phyloP scores from a whole-genome alignment of 2,329 filamentous ascomycete species.

The Aspergillus ruber region DNA sequence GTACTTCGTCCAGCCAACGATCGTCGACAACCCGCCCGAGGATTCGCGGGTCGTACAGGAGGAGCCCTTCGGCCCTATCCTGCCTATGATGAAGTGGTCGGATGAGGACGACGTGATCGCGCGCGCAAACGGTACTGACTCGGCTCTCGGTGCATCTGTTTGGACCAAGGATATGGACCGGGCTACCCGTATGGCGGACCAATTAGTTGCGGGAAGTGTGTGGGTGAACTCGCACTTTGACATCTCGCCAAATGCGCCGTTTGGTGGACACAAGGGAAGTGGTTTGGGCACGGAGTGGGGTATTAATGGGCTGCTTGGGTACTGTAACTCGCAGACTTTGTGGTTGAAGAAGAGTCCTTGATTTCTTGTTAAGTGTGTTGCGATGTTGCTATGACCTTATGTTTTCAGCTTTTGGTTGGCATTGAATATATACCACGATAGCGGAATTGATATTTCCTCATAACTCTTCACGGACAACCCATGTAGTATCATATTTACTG shows the following conservation, averaged over 20 bases:
- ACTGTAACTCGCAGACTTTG: conserved; percentile 34
- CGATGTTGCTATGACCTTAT: neutral
- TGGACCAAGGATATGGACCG: conserved; percentile 50
- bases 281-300: conserved; percentile 47
- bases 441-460: too few relatives aligned
- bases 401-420: neutral
- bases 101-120: conserved; percentile 55
- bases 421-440: too few relatives aligned
- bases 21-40: conserved; percentile 53
- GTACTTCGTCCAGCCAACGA: conserved; percentile 55
- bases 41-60: conserved; percentile 51
- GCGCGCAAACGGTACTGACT: conserved; percentile 49
- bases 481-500: too few relatives aligned
- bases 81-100: conserved; percentile 57
- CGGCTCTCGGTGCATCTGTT: conserved; percentile 53
- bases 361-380: neutral
- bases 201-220: conserved; percentile 53
- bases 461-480: too few relatives aligned
- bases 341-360: conserved; percentile 22
- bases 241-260: conserved; percentile 29
- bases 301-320: conserved; percentile 32
- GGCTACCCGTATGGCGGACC: conserved; percentile 48
- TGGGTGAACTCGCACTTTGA: conserved; percentile 51
- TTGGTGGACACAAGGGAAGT: conserved; percentile 49
- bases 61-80: conserved; percentile 59